phyloP scores from a whole-genome alignment of 768 basidiomycete genomes.

The Calocera cornea region DNA sequence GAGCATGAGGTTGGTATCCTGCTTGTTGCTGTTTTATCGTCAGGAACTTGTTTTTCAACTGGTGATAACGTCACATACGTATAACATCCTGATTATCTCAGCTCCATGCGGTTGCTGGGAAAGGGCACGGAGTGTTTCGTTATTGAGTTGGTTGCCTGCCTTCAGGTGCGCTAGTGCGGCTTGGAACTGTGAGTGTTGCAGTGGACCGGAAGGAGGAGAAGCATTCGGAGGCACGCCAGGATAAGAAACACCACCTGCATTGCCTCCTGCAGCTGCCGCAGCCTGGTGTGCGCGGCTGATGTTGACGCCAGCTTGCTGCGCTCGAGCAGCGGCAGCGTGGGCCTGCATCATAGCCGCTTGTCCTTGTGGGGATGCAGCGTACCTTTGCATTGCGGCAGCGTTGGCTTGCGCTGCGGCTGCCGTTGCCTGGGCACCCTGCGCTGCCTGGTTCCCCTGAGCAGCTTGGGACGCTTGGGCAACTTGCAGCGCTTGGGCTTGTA shows the following conservation, averaged over 20 bases:
- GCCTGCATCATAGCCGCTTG: slow-evolving; percentile 1
- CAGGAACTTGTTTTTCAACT: neutral
- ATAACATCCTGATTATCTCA: neutral
- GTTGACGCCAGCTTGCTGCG: neutral
- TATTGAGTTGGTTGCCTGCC: neutral
- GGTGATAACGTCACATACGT: neutral
- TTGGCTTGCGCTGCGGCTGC: neutral
- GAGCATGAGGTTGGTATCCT: neutral
- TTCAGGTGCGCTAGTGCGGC: neutral
- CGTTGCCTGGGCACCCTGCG: neutral
- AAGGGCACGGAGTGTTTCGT: neutral
- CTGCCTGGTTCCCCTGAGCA: neutral
- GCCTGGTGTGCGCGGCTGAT: neutral
- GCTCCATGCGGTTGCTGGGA: neutral
- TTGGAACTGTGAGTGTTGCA: neutral
- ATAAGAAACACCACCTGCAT: neutral
- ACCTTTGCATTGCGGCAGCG: neutral
- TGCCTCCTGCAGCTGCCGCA: neutral
- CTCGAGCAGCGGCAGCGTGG: neutral
- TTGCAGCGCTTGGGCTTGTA: neutral
- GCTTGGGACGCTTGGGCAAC: neutral
- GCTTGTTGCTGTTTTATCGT: neutral
- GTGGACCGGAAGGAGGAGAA: neutral
- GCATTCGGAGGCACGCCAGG: neutral
- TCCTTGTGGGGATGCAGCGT: neutral